Evolutionary conservation across 2,329 filamentous ascomycete genomes (phyloP).

Genomic region (Teratosphaeria viscida): DNA sequence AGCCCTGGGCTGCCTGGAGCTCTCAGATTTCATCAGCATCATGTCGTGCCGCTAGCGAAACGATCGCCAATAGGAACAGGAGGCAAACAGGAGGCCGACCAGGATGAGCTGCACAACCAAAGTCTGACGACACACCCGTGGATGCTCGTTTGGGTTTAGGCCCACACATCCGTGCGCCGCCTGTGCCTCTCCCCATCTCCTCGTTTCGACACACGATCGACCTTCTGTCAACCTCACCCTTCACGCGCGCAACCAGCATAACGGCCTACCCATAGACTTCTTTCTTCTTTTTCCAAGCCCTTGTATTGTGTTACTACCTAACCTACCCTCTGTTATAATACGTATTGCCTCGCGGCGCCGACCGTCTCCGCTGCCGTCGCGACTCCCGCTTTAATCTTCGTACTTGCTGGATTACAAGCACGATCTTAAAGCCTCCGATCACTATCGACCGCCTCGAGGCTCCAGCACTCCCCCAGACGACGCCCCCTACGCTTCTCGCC

Average conservation of each 20-base stretch:
- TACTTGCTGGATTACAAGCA: constrained; percentile 1
- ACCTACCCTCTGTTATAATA: constrained; percentile 9
- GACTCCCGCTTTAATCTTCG: constrained; percentile 8
- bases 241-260: not conserved
- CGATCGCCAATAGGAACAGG: not conserved
- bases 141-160: constrained; percentile 1
- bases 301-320: constrained; percentile 15
- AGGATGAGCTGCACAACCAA: not conserved
- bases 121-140: not conserved
- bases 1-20: not conserved
- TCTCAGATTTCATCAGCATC: not conserved
- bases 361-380: not conserved
- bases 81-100: not conserved
- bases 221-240: not conserved
- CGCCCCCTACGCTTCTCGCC: not conserved
- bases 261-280: not conserved
- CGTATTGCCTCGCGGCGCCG: constrained; percentile 5
- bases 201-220: not conserved
- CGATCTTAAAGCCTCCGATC: constrained; percentile 1
- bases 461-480: not conserved
- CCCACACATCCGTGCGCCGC: not conserved
- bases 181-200: not conserved
- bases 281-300: constrained; percentile 6
- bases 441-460: not conserved
- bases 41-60: not conserved